Evolutionary conservation across 768 basidiomycete species (phyloP).

Genomic region (Pholiota microspora): DNA sequence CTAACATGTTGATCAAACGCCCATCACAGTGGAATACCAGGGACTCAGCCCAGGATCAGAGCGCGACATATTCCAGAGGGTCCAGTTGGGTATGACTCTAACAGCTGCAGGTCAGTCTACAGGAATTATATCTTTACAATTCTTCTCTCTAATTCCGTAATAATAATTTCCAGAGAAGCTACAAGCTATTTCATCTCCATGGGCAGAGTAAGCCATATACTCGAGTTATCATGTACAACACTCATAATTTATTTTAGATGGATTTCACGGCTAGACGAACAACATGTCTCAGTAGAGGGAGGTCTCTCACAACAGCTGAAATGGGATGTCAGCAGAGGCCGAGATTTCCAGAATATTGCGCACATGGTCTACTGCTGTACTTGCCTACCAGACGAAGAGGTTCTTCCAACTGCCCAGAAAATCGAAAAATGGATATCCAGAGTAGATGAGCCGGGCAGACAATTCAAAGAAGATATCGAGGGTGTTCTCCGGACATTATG

Average conservation of each 20-base stretch:
- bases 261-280: constrained; percentile 56
- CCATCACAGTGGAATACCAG: constrained; percentile 61
- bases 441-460: constrained; percentile 37
- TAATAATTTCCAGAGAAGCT: constrained; percentile 57
- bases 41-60: constrained; percentile 53
- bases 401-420: constrained; percentile 50
- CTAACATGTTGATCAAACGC: not conserved
- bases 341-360: constrained; percentile 74
- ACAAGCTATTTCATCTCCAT: constrained; percentile 72
- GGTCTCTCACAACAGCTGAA: constrained; percentile 56
- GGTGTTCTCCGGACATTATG: constrained; percentile 53
- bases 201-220: constrained; percentile 56
- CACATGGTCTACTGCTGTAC: constrained; percentile 69
- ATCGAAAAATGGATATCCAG: constrained; percentile 52
- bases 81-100: constrained; percentile 76
- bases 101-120: constrained; percentile 69
- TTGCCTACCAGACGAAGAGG: constrained; percentile 43
- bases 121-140: not conserved
- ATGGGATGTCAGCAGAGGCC: constrained; percentile 69
- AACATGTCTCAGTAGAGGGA: constrained; percentile 54
- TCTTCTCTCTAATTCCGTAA: not conserved
- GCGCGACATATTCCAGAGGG: constrained; percentile 80
- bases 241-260: constrained; percentile 40
- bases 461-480: constrained; percentile 55
- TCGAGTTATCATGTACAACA: too few relatives aligned